Evolutionary conservation across 768 basidiomycete genomes (phyloP).

Genomic region (Pisolithus orientalis): DNA sequence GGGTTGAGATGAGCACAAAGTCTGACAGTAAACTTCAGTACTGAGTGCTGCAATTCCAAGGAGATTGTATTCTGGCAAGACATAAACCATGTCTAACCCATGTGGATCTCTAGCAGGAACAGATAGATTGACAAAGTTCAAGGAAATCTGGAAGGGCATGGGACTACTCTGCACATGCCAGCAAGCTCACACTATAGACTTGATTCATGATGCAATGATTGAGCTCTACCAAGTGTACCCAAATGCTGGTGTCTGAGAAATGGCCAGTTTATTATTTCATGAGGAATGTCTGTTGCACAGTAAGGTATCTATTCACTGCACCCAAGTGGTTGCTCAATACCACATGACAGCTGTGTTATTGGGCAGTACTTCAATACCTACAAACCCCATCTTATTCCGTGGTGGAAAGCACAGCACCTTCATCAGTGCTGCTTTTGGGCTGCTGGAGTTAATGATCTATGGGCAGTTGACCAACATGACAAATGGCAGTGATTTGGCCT

Average conservation of each 20-base stretch:
- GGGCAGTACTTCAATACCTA: background rate
- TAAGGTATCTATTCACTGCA: background rate
- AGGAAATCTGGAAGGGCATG: background rate
- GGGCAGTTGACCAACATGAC: conserved; percentile 23
- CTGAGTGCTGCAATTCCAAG: too few species aligned
- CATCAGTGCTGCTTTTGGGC: too few species aligned
- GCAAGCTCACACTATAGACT: background rate
- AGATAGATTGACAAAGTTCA: background rate
- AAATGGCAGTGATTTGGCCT: conserved; percentile 39
- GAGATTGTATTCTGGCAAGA: too few species aligned
- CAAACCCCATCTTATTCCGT: conserved; percentile 18
- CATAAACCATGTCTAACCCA: too few species aligned
- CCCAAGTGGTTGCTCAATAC: background rate
- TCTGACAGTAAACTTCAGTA: too few species aligned
- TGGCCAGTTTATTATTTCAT: background rate
- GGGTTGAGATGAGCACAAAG: too few species aligned
- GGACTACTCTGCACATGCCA: background rate
- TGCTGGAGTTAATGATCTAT: conserved; percentile 36
- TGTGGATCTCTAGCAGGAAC: background rate
- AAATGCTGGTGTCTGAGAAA: background rate
- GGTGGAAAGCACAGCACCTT: conserved; percentile 15
- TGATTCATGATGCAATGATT: too few species aligned
- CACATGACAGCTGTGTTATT: background rate
- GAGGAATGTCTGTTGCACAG: conserved; percentile 1
- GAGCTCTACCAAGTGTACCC: background rate